phyloP scores from a whole-genome alignment of 139 green algal species.

The Chlorella sp. region DNA sequence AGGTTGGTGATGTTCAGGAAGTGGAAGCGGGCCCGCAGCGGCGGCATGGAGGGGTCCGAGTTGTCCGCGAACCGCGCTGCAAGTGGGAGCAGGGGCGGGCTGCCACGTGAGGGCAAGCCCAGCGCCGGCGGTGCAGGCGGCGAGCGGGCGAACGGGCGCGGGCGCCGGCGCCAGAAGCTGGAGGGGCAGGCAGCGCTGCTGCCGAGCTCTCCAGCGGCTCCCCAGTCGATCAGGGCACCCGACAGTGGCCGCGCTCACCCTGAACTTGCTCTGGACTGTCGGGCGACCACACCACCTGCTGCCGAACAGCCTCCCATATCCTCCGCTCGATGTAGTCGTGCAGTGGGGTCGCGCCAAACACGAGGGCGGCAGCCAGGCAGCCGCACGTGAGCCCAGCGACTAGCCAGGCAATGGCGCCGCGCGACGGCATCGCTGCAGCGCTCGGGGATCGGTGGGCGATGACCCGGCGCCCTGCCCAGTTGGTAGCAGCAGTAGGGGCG shows the following conservation, averaged over 20 bases:
- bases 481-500: too few species aligned
- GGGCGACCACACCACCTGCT: constrained; percentile 40
- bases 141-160: not conserved
- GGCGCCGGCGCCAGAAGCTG: not conserved
- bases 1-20: constrained; percentile 70
- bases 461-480: too few species aligned
- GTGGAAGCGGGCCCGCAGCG: constrained; percentile 20
- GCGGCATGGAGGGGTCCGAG: not conserved
- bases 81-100: not conserved
- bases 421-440: too few species aligned
- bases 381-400: too few species aligned
- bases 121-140: not conserved
- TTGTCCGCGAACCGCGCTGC: constrained; percentile 8
- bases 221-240: too few species aligned
- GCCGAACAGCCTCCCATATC: constrained; percentile 14
- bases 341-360: not conserved
- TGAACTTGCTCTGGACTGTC: constrained; percentile 20
- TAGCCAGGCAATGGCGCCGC: too few species aligned
- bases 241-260: not conserved
- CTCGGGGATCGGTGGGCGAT: too few species aligned
- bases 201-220: not conserved
- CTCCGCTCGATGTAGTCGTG: constrained; percentile 42
- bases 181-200: not conserved
- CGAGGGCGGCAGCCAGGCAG: not conserved
- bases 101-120: not conserved